Percentiles rank a stretch among this genome's conserved stretches.
These are phyloP conservation scores for Elaeis oleifera DNA, from an alignment of 202 grass and related monocot genomes.

Conservation along the genomic window DNA sequence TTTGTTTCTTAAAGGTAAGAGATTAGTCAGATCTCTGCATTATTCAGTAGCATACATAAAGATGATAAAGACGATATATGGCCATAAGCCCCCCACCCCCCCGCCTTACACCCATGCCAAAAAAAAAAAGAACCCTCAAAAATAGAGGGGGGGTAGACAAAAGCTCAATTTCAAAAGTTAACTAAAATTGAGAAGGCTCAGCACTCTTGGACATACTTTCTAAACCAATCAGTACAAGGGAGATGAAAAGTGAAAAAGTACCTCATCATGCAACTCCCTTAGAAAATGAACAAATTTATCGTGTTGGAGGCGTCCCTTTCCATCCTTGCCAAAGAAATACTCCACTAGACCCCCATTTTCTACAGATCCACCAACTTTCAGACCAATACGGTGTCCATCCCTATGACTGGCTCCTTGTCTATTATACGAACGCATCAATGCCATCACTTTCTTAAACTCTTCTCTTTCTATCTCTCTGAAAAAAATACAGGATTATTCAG, in stretches of 20 bases:
- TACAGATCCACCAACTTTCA: constrained; percentile 55
- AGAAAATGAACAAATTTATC: constrained; percentile 74
- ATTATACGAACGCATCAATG: constrained; percentile 74
- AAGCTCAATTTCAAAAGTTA: too few species aligned
- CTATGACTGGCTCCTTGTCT: constrained; percentile 84
- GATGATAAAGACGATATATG: too few species aligned
- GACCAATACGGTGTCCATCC: constrained; percentile 63
- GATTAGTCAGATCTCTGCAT: too few species aligned
- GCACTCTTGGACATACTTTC: too few species aligned
- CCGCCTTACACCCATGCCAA: too few species aligned
- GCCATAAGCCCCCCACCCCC: too few species aligned
- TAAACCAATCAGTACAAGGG: too few species aligned
- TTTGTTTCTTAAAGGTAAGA: too few species aligned
- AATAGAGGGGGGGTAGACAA: too few species aligned
- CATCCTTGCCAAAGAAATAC: constrained; percentile 81
- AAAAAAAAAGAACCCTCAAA: too few species aligned
- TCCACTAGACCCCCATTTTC: constrained; percentile 79
- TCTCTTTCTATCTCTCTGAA: constrained; percentile 78
- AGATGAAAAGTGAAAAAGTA: constrained; percentile 6
- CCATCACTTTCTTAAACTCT: constrained; percentile 99
- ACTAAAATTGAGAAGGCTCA: too few species aligned
- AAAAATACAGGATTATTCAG: constrained; percentile 20
- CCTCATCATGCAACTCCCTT: constrained; percentile 74
- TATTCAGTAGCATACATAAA: too few species aligned
- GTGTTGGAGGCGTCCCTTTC: constrained; percentile 53